These are phyloP conservation scores for Vanrija sp. DNA, from an alignment of 1,284 basidiomycete species.

Conservation along the genomic window DNA sequence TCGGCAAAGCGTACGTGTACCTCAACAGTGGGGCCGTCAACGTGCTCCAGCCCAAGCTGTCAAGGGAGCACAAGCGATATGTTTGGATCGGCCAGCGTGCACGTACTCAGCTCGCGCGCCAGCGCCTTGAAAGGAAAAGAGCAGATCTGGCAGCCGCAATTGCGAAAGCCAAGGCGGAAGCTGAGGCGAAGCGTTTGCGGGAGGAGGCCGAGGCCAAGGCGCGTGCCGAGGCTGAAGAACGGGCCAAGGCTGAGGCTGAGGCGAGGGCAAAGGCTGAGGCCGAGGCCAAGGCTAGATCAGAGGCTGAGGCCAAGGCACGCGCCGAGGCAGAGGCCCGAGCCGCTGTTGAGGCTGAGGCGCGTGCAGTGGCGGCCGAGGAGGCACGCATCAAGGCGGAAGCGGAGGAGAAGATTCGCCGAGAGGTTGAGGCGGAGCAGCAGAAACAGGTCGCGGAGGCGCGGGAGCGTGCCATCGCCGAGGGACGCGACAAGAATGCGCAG, in stretches of 20 bases:
- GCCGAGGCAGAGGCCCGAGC: neutral
- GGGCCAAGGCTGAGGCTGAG: neutral
- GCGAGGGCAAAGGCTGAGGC: neutral
- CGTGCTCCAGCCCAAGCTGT: conserved; percentile 10
- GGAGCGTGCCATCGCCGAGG: no score
- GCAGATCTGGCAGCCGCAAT: neutral
- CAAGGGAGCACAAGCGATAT: no score
- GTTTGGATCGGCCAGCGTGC: neutral
- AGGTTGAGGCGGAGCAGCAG: no score
- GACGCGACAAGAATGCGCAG: no score
- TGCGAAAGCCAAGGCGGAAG: neutral
- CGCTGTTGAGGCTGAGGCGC: neutral
- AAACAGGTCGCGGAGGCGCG: no score
- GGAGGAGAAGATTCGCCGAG: no score
- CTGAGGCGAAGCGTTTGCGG: neutral
- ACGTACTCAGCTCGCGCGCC: neutral
- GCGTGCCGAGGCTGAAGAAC: neutral
- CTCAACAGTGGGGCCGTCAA: conserved; percentile 11
- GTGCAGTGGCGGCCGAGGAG: no score
- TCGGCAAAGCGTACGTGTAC: conserved; percentile 15
- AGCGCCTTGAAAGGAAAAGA: neutral
- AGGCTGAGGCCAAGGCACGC: neutral
- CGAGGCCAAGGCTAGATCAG: neutral
- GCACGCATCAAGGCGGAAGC: no score
- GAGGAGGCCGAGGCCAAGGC: neutral